Percentiles rank a stretch among this genome's conserved stretches.
Conservation (phyloP, 228 moss, liverwort and hornwort genomes). For the Sphagnum magellanicum region DNA sequence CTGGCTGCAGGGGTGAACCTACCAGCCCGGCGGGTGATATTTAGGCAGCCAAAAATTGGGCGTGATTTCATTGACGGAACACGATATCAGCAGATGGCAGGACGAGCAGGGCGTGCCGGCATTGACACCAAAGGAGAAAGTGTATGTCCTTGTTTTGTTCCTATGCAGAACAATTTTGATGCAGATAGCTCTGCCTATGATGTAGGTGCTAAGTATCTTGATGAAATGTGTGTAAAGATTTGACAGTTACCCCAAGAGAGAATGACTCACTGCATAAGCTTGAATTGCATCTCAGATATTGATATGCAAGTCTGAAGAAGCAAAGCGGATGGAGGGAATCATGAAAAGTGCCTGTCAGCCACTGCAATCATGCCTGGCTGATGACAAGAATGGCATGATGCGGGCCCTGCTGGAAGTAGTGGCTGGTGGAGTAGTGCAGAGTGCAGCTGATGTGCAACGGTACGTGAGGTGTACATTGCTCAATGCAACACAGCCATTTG, state of each 20-base stretch:
- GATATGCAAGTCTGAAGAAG: constrained; percentile 94
- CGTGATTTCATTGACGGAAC: constrained; percentile 88
- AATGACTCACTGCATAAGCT: background rate
- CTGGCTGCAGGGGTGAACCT: constrained; percentile 95
- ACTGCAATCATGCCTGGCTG: constrained; percentile 84
- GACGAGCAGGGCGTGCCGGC: constrained; percentile 96
- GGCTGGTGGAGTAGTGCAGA: constrained; percentile 91
- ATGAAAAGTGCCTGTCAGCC: constrained; percentile 70
- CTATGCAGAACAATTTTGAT: background rate
- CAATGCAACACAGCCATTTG: constrained; percentile 84
- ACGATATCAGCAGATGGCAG: constrained; percentile 95
- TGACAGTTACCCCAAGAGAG: background rate
- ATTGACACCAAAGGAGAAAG: constrained; percentile 96
- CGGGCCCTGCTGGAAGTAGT: constrained; percentile 96
- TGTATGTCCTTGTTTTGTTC: constrained; percentile 38
- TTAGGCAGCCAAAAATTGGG: constrained; percentile 90
- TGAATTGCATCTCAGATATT: constrained; percentile 45
- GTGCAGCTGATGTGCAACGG: constrained; percentile 81
- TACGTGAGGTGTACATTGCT: constrained; percentile 93
- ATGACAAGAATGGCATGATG: constrained; percentile 95
- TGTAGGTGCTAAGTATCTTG: background rate
- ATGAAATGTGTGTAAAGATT: background rate
- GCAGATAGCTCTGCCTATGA: background rate
- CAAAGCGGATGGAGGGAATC: constrained; percentile 69
- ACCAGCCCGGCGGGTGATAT: constrained; percentile 92